Conservation (phyloP, 208 protist genomes). For the Trichomonas vaginalis region DNA sequence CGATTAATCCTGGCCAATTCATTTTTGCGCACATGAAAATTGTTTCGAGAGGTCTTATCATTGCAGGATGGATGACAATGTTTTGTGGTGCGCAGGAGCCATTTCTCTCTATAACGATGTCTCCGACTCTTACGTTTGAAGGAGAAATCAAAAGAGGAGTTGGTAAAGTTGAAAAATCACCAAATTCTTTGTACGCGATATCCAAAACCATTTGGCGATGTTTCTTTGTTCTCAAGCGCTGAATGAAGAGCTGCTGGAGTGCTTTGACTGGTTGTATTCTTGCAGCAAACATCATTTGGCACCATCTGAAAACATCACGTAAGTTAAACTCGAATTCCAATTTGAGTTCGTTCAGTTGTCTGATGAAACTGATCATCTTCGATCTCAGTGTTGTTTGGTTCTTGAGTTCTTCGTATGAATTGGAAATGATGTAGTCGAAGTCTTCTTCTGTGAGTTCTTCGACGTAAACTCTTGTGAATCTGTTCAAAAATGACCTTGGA, state of each 20-base stretch:
- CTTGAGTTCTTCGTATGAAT: neutral
- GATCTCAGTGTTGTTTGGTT: neutral
- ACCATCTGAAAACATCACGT: constrained; percentile 94
- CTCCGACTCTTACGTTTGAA: neutral
- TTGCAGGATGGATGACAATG: constrained; percentile 45
- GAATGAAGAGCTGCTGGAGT: neutral
- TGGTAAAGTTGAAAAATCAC: neutral
- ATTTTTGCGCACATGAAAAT: constrained; percentile 65
- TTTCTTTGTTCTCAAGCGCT: constrained; percentile 46
- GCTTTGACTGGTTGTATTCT: neutral
- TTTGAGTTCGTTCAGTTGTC: constrained; percentile 21
- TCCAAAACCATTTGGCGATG: constrained; percentile 34
- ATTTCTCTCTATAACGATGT: neutral
- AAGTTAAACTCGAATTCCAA: constrained; percentile 98
- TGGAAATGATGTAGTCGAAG: constrained; percentile 29
- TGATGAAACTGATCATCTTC: constrained; percentile 30
- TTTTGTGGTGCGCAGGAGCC: neutral
- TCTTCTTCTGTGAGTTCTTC: constrained; percentile 31
- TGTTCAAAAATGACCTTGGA: constrained; percentile 98
- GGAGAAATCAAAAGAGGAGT: neutral
- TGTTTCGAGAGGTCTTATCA: constrained; percentile 50
- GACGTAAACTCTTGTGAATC: constrained; percentile 76
- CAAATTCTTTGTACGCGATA: constrained; percentile 16
- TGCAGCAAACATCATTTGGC: constrained; percentile 57
- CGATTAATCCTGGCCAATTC: constrained; percentile 77